Conservation (phyloP, 257 asterid species). For the Galeopsis tetrahit region DNA sequence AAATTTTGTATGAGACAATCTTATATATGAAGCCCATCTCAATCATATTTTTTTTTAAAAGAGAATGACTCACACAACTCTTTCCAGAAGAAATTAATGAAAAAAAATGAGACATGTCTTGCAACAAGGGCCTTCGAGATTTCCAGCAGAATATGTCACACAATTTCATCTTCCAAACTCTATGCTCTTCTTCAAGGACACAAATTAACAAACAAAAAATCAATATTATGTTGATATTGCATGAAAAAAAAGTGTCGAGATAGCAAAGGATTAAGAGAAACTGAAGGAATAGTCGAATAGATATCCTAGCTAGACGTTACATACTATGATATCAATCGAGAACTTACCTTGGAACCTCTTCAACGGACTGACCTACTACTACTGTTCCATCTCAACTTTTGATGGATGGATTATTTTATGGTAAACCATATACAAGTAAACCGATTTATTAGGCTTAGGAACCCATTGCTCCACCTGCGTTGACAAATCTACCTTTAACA, state of each 20-base stretch:
- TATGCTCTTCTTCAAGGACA: constrained; percentile 29
- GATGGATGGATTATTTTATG: constrained; percentile 1
- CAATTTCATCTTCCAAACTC: constrained; percentile 17
- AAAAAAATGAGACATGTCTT: constrained; percentile 2
- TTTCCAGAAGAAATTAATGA: not conserved
- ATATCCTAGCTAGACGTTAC: not conserved
- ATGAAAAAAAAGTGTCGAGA: too few relatives aligned
- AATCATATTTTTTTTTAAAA: too few relatives aligned
- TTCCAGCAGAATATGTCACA: not conserved
- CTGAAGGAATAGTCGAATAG: not conserved
- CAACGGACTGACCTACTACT: too few relatives aligned
- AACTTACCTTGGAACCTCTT: constrained; percentile 33
- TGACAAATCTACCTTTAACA: constrained; percentile 90
- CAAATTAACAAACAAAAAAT: not conserved
- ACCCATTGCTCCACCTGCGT: constrained; percentile 42
- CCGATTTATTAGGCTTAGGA: constrained; percentile 32
- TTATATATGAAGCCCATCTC: too few relatives aligned
- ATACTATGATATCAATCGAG: not conserved
- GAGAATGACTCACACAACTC: too few relatives aligned
- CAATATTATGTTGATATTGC: too few relatives aligned
- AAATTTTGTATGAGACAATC: too few relatives aligned
- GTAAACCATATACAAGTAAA: not conserved
- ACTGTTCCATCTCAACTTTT: constrained; percentile 28
- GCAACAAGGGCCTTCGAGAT: constrained; percentile 13
- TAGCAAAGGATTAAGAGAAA: too few relatives aligned